Evolutionary conservation across 495 filamentous ascomycete genomes (phyloP).

Genomic region (Aspergillus avenaceus): DNA sequence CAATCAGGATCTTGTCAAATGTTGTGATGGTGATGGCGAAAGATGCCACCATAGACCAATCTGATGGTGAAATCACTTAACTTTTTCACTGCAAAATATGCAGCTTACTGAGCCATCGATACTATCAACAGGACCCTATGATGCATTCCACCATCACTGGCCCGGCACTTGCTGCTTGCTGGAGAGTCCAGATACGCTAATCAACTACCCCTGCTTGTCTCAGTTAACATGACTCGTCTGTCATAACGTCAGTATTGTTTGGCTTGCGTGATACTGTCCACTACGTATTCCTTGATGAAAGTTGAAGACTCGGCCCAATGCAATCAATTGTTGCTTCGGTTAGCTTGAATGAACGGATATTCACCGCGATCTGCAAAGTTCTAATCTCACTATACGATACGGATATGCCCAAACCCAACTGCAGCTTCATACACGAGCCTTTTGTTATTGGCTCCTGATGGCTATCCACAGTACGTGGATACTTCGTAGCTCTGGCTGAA

Average conservation of each 20-base stretch:
- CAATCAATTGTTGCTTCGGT: not conserved
- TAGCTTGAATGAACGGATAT: not conserved
- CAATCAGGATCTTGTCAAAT: conserved; percentile 8
- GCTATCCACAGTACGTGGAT: not conserved
- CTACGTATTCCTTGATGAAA: not conserved
- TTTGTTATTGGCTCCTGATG: conserved; percentile 7
- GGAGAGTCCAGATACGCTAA: conserved; percentile 3
- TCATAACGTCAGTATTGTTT: conserved; percentile 15
- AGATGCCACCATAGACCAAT: conserved; percentile 17
- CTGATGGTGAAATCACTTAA: conserved; percentile 7
- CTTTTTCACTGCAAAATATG: not conserved
- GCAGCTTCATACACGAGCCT: not conserved
- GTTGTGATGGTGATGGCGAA: conserved; percentile 17
- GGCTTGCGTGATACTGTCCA: conserved; percentile 14
- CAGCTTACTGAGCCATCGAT: not conserved
- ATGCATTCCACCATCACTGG: not conserved
- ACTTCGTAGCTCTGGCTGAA: not conserved
- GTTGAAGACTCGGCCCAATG: not conserved
- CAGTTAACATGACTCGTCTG: conserved; percentile 9
- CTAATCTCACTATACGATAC: not conserved
- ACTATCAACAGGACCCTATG: not conserved
- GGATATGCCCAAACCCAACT: not conserved
- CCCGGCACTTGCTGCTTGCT: not conserved
- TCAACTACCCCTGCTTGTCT: not conserved
- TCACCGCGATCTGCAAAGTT: not conserved